Evolutionary conservation across 2,329 filamentous ascomycete species (phyloP), one percentile per base, ranked within the genome.

Genomic region (Ophiocordyceps camponoti-saundersi): DNA sequence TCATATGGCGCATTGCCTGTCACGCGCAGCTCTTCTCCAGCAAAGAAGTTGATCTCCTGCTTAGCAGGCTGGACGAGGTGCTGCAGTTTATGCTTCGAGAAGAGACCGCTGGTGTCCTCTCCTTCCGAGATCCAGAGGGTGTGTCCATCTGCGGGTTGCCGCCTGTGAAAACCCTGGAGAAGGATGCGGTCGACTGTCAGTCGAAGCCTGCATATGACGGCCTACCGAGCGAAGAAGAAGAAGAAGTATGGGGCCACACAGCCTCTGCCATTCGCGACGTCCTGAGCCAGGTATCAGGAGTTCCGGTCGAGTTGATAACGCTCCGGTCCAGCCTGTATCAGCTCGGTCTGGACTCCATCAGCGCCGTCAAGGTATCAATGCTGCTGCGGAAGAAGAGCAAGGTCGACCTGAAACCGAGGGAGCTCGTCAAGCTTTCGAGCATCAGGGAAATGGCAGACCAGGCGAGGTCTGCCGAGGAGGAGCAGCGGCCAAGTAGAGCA

Each of bases 281-380:
- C 0, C 60, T 82, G 15, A 65, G 71, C 1, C 58, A 69, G 29
- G 69, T 89, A 1, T 84, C 87, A 0, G 75, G 73, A 16, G 62
- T 82, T 0, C 66, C 79, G 0, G 61, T 69, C 18, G 57, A 68
- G 0, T 67, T 76, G 2, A 83, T 95, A 46, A 61, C 65, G 3
- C 71, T 70, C 47, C 66, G 70, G 1, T 74, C 79, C 45, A 85
- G 74, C 0, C 74, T 95, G 13, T 94, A 92, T 60, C 80, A 92
- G 51, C 71, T 95, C 2, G 89, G 89, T 0, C 75, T 95, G 1
- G 89, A 95, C 59, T 95, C 89, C 0, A 94, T 95, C 60, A 90
- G 82, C 52, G 82, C 87, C 1, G 92, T 95, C 65, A 93, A 92
- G 56, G 79, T 88, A 3, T 78, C 80, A 10, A 74, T 81, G 0